phyloP scores from a whole-genome alignment of 306 rosid species.

The Malus domestica region ASM211411v1 NC_041800.1:25961233-25961732 shows the following conservation, averaged over 20 bases:
- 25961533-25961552: constrained; percentile 20
- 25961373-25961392: background rate
- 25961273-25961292: constrained; percentile 59
- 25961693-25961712: constrained; percentile 52
- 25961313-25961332: constrained; percentile 61
- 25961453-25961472: constrained; percentile 28
- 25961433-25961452: background rate
- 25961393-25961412: background rate
- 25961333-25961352: constrained; percentile 57
- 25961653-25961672: constrained; percentile 34
- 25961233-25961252: background rate
- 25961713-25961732: constrained; percentile 53
- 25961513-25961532: constrained; percentile 89
- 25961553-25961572: background rate
- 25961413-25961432: background rate
- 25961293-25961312: constrained; percentile 57
- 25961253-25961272: background rate
- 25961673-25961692: constrained; percentile 71
- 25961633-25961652: background rate
- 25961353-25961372: constrained; percentile 20
- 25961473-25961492: constrained; percentile 68
- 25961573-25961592: background rate
- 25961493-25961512: constrained; percentile 77
- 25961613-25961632: background rate
- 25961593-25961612: background rate